These are phyloP conservation scores for Secale cereale DNA, from an alignment of 176 grass and related monocot species.

Conservation along the genomic window DNA sequence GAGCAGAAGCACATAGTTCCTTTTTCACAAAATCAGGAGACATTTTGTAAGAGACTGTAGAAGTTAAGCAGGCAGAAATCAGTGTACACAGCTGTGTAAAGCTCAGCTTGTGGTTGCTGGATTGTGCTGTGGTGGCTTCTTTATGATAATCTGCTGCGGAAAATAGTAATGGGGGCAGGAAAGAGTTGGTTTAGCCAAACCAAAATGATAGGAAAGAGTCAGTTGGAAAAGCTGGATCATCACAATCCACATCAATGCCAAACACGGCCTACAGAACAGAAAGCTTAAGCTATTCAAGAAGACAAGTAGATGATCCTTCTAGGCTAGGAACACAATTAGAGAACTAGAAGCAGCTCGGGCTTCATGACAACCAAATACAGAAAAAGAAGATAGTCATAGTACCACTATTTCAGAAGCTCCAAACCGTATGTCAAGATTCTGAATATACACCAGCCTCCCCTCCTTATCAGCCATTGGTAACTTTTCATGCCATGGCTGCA, in stretches of 20 bases:
- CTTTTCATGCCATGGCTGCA: slow-evolving; percentile 62
- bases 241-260: neutral
- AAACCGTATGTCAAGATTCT: slow-evolving; percentile 80
- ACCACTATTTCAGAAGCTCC: slow-evolving; percentile 78
- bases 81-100: neutral
- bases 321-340: neutral
- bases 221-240: neutral
- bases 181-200: neutral
- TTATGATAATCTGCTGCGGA: neutral
- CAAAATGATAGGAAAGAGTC: neutral
- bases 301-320: slow-evolving; percentile 13
- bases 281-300: slow-evolving; percentile 11
- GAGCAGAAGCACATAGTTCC: neutral
- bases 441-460: slow-evolving; percentile 66
- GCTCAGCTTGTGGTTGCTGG: neutral
- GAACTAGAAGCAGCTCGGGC: slow-evolving; percentile 10
- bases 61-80: neutral
- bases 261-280: neutral
- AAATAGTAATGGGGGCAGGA: neutral
- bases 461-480: slow-evolving; percentile 43
- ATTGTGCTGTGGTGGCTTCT: neutral
- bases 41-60: neutral
- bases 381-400: slow-evolving; percentile 2
- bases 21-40: neutral
- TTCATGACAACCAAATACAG: slow-evolving; percentile 20